Evolutionary conservation across 208 protist species (phyloP), one percentile per base, ranked within the genome.

Genomic region (Tritrichomonas foetus): DNA sequence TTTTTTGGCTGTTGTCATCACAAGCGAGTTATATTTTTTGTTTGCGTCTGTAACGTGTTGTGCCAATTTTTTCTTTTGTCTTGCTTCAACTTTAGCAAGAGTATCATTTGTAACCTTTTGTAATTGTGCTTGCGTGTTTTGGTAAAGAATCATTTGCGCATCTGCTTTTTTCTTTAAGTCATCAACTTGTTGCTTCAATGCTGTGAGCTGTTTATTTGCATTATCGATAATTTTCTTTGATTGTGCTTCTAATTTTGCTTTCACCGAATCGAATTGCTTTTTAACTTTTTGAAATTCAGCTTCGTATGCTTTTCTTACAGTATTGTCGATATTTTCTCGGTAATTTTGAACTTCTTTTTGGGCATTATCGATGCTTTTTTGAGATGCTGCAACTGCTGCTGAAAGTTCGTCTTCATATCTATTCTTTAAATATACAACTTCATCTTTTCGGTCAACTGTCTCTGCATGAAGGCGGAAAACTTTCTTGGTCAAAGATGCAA

Each of bases 401-500:
- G 44, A 44, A 39, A 89, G 36, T 89, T 89, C 78, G 5, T 89
- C 78, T 89, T 89, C 78, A 57, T 61, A 57, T 53, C 27, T 20
- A 16, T 27, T n/a, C 57, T 89, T 89, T 39, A 89, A 39, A 33
- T 47, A 22, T 3, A 14, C 30, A 57, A 89, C 78, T 89, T 89
- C 78, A 89, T 89, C 78, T 39, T 61, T 89, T 39, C 78, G 33
- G 22, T 89, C 78, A 39, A 39, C 41, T 27, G 74, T 39, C 27
- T 82, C 74, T 53, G 78, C 47, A 50, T 89, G 78, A n/a, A 89
- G 78, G 20, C 44, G 41, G 39, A 89, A 89, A 47, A 89, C 78
- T 20, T 39, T 53, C 30, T 89, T 89, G 11, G 78, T 89, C 16
- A 89, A 27, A 39, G 41, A 0, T 20, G 78, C 78, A 39, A 89